These are phyloP conservation scores for Ogataea minuta DNA, from an alignment of 805 yeast species.

Conservation along the genomic window DNA sequence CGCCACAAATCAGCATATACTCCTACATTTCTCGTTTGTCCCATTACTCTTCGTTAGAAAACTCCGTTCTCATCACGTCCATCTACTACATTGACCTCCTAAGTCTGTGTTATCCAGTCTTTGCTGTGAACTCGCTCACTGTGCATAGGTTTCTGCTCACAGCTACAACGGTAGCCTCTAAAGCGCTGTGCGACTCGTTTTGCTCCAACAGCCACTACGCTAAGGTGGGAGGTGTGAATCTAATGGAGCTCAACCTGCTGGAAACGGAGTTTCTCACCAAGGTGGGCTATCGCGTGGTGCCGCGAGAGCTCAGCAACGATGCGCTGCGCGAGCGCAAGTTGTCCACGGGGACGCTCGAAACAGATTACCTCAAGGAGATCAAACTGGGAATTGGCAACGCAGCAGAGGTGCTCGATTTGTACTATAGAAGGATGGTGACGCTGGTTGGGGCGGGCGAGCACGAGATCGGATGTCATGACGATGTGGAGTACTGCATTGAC, in stretches of 20 bases:
- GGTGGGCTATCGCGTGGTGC: slow-evolving; percentile 76
- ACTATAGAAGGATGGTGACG: slow-evolving; percentile 48
- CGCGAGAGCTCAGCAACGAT: slow-evolving; percentile 44
- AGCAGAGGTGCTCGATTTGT: slow-evolving; percentile 43
- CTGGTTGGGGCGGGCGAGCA: slow-evolving; percentile 40
- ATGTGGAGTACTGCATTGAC: slow-evolving; percentile 16
- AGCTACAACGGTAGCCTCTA: slow-evolving; percentile 86
- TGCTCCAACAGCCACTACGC: slow-evolving; percentile 94
- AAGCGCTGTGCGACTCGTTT: slow-evolving; percentile 89
- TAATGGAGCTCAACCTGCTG: slow-evolving; percentile 76
- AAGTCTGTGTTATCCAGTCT: slow-evolving; percentile 71
- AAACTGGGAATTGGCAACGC: slow-evolving; percentile 33
- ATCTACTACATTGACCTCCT: slow-evolving; percentile 90
- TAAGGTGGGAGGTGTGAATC: slow-evolving; percentile 89
- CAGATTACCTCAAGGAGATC: slow-evolving; percentile 29
- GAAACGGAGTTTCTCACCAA: slow-evolving; percentile 84
- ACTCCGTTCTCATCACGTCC: slow-evolving; percentile 74
- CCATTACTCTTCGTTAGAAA: slow-evolving; percentile 81
- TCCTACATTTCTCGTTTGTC: slow-evolving; percentile 75
- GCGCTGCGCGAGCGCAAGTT: slow-evolving; percentile 24
- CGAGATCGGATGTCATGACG: slow-evolving; percentile 30
- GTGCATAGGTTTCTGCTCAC: slow-evolving; percentile 90
- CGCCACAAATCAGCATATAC: slow-evolving; percentile 81
- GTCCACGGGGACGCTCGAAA: slow-evolving; percentile 28
- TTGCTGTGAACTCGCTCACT: slow-evolving; percentile 85